These are phyloP conservation scores for Salix viminalis DNA, from an alignment of 345 rosid genomes.

Conservation along the genomic window DNA sequence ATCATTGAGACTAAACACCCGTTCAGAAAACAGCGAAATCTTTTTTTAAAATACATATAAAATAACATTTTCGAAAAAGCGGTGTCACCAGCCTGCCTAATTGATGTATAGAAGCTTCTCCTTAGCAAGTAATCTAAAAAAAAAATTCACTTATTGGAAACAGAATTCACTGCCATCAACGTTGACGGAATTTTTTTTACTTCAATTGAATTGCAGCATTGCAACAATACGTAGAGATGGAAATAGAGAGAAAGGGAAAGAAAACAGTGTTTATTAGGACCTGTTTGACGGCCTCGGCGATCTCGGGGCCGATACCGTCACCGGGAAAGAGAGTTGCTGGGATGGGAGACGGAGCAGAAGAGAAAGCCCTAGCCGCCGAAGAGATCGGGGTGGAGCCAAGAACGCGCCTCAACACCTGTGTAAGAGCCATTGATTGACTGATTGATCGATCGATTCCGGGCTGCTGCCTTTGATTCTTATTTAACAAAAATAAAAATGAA, in stretches of 20 bases:
- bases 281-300: constrained; percentile 93
- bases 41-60: background rate
- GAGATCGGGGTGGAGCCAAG: constrained; percentile 24
- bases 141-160: too few relatives aligned
- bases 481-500: background rate
- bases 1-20: background rate
- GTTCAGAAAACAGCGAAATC: background rate
- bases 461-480: background rate
- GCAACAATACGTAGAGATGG: background rate
- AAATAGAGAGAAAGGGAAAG: too few relatives aligned
- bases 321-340: constrained; percentile 95
- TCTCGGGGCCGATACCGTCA: constrained; percentile 99
- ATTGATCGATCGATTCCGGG: background rate
- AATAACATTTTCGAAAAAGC: background rate
- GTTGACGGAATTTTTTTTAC: background rate
- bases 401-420: constrained; percentile 39
- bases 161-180: background rate
- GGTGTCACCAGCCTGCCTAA: background rate
- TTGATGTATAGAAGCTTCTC: too few relatives aligned
- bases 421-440: constrained; percentile 12
- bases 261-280: constrained; percentile 11
- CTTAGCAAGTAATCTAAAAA: background rate
- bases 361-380: constrained; percentile 45
- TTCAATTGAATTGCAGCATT: too few relatives aligned
- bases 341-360: constrained; percentile 51